Conservation (phyloP, 768 basidiomycete genomes). For the Calocera cornea region DNA sequence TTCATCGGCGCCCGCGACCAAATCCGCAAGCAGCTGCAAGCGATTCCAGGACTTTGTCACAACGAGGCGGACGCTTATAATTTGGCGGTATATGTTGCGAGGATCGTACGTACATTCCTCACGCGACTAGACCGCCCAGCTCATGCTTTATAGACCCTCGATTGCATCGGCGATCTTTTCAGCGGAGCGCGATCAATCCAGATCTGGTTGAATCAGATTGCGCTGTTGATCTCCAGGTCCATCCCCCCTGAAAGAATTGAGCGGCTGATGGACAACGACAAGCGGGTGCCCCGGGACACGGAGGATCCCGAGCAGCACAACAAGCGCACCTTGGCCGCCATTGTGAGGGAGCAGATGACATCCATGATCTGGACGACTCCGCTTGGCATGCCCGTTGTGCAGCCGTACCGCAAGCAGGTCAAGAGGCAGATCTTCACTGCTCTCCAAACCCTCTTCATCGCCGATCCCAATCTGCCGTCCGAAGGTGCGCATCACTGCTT, state of each 20-base stretch:
- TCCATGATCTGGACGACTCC: slow-evolving; percentile 93
- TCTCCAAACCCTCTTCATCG: slow-evolving; percentile 77
- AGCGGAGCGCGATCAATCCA: slow-evolving; percentile 85
- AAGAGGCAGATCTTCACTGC: slow-evolving; percentile 73
- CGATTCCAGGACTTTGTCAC: slow-evolving; percentile 50
- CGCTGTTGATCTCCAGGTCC: slow-evolving; percentile 73
- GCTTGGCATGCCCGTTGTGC: slow-evolving; percentile 87
- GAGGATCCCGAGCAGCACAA: slow-evolving; percentile 6
- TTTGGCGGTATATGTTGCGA: slow-evolving; percentile 67
- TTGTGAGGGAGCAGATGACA: slow-evolving; percentile 86
- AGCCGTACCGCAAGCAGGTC: slow-evolving; percentile 78
- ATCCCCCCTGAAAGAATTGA: slow-evolving; percentile 47
- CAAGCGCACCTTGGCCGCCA: slow-evolving; percentile 11
- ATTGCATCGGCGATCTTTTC: slow-evolving; percentile 84
- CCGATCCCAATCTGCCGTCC: slow-evolving; percentile 64
- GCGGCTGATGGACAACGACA: slow-evolving; percentile 9
- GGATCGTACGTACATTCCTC: slow-evolving; percentile 35
- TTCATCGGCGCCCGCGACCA: slow-evolving; percentile 89
- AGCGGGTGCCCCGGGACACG: neutral
- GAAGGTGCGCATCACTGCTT: slow-evolving; percentile 35
- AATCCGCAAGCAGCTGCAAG: slow-evolving; percentile 77
- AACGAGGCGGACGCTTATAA: slow-evolving; percentile 52
- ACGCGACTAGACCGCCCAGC: neutral
- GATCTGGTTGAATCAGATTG: slow-evolving; percentile 73
- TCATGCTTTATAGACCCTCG: slow-evolving; percentile 38